phyloP scores from a whole-genome alignment of 1,284 basidiomycete species.

The Exobasidium rhododendri region DNA sequence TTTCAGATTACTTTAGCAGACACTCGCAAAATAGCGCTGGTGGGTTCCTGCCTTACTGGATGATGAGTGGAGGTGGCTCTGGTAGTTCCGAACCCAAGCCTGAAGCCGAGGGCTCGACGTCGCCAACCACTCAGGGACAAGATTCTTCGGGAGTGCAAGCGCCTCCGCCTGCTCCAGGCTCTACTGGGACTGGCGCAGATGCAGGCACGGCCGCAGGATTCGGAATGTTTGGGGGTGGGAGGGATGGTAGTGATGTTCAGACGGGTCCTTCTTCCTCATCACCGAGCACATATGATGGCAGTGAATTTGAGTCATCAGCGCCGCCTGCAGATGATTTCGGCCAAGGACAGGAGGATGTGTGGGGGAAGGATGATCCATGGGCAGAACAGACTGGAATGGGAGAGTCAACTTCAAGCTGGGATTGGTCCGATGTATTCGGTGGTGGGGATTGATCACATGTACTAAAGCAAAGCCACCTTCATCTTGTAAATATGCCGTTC shows the following conservation, averaged over 20 bases:
- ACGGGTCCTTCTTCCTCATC: neutral
- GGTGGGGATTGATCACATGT: conserved; percentile 11
- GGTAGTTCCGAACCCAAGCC: conserved; percentile 5
- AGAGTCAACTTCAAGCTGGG: neutral
- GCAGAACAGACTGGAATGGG: neutral
- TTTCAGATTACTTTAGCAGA: conserved; percentile 61
- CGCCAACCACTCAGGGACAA: neutral
- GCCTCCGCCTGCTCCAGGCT: conserved; percentile 9
- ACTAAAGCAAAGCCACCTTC: no score
- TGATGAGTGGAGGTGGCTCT: conserved; percentile 27
- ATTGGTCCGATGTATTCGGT: neutral
- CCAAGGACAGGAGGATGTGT: conserved; percentile 11
- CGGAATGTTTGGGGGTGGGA: neutral
- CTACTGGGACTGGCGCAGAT: conserved; percentile 2
- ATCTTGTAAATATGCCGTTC: no score
- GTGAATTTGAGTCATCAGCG: neutral
- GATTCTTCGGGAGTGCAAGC: conserved; percentile 8
- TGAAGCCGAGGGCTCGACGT: neutral
- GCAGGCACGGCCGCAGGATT: conserved; percentile 1
- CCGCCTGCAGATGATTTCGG: conserved; percentile 3
- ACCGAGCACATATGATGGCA: neutral
- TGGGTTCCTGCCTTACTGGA: conserved; percentile 35
- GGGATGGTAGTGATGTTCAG: neutral
- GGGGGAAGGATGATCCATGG: conserved; percentile 13
- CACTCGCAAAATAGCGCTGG: conserved; percentile 62